Evolutionary conservation across 257 asterid species (phyloP).

Genomic region (Solanum arcanum): DNA sequence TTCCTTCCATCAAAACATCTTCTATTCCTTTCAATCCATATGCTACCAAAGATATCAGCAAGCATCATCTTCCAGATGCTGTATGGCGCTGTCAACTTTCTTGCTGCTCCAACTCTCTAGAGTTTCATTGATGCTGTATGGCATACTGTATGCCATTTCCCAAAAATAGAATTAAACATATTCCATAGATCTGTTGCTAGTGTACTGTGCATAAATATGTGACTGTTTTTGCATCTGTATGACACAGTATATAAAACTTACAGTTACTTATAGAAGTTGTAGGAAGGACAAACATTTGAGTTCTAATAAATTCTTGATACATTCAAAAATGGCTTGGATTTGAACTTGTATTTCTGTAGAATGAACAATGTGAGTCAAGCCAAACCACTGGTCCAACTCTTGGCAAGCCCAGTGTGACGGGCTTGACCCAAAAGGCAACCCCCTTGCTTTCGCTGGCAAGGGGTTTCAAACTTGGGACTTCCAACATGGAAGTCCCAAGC

Average conservation of each 20-base stretch:
- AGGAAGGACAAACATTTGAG: background rate
- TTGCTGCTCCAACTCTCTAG: background rate
- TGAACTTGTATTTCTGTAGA: background rate
- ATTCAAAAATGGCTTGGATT: background rate
- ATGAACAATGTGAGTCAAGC: background rate
- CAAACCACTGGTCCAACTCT: too few species aligned
- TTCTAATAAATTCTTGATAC: background rate
- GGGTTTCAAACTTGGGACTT: background rate
- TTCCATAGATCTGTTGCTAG: background rate
- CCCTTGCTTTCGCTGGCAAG: background rate
- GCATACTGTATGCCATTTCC: background rate
- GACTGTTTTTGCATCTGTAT: background rate
- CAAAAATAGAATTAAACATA: background rate
- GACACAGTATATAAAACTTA: background rate
- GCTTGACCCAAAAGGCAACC: background rate
- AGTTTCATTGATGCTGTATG: background rate
- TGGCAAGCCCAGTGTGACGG: too few species aligned
- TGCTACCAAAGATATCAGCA: background rate
- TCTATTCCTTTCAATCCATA: background rate
- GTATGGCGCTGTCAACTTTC: background rate
- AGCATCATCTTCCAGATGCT: background rate
- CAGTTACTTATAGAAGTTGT: background rate
- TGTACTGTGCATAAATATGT: background rate
- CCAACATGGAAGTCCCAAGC: background rate
- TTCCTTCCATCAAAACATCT: background rate